These are phyloP conservation scores for Boletus sp. DNA, from an alignment of 768 basidiomycete species.

Conservation along the genomic window DNA sequence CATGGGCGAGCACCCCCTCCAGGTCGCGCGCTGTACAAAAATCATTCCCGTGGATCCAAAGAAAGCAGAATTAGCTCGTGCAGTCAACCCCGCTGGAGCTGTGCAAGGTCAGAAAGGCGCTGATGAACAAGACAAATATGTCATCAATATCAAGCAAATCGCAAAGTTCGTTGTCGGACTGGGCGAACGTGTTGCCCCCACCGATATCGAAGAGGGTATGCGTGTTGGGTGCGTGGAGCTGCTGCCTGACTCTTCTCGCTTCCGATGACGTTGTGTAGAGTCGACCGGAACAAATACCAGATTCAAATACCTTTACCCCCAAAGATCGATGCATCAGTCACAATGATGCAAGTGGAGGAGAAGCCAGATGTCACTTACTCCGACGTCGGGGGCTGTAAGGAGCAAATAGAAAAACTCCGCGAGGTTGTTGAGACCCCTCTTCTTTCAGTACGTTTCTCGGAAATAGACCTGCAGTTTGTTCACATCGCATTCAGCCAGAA, in stretches of 20 bases:
- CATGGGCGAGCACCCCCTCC: constrained; percentile 90
- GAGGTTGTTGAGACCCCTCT: constrained; percentile 98
- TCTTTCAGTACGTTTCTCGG: constrained; percentile 65
- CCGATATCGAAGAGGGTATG: constrained; percentile 99
- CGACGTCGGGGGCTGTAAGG: constrained; percentile 97
- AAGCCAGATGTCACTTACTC: constrained; percentile 98
- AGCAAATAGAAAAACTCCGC: constrained; percentile 97
- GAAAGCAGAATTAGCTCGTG: constrained; percentile 72
- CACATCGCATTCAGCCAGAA: constrained; percentile 73
- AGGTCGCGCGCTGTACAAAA: constrained; percentile 98
- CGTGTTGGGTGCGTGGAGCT: constrained; percentile 82
- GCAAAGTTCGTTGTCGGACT: constrained; percentile 99
- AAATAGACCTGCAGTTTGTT: constrained; percentile 6
- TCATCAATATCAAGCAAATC: constrained; percentile 99
- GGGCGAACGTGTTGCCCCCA: constrained; percentile 94
- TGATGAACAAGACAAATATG: constrained; percentile 98
- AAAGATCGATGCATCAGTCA: constrained; percentile 98
- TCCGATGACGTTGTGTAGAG: constrained; percentile 45
- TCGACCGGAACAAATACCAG: constrained; percentile 95
- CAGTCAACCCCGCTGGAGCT: constrained; percentile 76
- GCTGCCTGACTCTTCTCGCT: neutral
- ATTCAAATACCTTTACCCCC: constrained; percentile 98
- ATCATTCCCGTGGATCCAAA: constrained; percentile 84
- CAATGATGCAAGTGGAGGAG: constrained; percentile 99
- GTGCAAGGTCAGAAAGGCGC: constrained; percentile 91